phyloP scores from a whole-genome alignment of 2,329 filamentous ascomycete species.

The Penicillium frequentans region DNA sequence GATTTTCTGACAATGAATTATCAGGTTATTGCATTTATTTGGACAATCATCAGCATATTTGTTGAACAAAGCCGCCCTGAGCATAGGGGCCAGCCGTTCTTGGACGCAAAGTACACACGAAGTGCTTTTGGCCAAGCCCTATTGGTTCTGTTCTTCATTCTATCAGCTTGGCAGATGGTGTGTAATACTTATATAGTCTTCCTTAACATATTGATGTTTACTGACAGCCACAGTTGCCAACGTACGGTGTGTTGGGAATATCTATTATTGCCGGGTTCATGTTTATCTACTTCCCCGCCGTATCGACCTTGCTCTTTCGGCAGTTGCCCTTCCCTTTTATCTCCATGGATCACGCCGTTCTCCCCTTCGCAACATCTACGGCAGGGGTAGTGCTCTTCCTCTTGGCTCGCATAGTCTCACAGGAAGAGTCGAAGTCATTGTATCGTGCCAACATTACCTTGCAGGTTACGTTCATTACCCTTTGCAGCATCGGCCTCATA shows the following conservation, averaged over 20 bases:
- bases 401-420: slow-evolving; percentile 24
- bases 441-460: slow-evolving; percentile 30
- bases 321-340: slow-evolving; percentile 35
- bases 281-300: slow-evolving; percentile 33
- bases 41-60: slow-evolving; percentile 35
- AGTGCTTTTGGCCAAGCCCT: slow-evolving; percentile 39
- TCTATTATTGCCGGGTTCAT: slow-evolving; percentile 39
- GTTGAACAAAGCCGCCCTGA: slow-evolving; percentile 38
- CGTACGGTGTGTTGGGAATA: slow-evolving; percentile 41
- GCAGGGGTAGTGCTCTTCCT: slow-evolving; percentile 30
- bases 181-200: slow-evolving; percentile 16
- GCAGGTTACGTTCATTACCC: slow-evolving; percentile 39
- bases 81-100: slow-evolving; percentile 40
- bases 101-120: slow-evolving; percentile 38
- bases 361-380: slow-evolving; percentile 33
- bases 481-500: slow-evolving; percentile 45
- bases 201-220: slow-evolving; percentile 6
- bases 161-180: slow-evolving; percentile 43
- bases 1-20: slow-evolving; percentile 5
- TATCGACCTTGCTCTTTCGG: slow-evolving; percentile 33
- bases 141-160: slow-evolving; percentile 33
- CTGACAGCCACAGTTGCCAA: slow-evolving; percentile 35
- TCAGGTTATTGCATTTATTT: slow-evolving; percentile 39
- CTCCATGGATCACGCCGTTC: slow-evolving; percentile 25
- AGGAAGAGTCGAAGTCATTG: slow-evolving; percentile 30